phyloP scores from a whole-genome alignment of 208 protist genomes.

The Trichomonas tenax region DNA sequence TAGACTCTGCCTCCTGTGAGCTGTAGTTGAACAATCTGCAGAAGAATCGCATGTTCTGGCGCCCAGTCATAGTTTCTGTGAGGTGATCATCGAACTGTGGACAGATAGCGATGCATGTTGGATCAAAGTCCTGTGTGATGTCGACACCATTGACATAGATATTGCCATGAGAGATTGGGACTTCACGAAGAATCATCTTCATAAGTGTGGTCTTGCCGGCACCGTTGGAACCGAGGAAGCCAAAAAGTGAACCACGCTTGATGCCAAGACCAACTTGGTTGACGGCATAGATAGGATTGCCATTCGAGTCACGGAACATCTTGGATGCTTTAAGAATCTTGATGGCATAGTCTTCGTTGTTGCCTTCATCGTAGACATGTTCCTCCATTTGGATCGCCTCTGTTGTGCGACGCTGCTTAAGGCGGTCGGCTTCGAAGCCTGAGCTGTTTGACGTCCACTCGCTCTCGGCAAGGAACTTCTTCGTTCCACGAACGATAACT shows the following conservation, averaged over 20 bases:
- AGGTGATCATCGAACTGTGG: constrained; percentile 9
- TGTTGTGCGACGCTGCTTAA: too few species aligned
- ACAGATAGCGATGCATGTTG: neutral
- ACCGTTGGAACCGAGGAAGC: constrained; percentile 23
- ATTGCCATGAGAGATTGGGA: neutral
- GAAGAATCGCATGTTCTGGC: too few species aligned
- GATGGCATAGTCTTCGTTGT: neutral
- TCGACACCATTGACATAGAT: neutral
- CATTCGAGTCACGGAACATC: neutral
- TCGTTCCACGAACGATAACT: too few species aligned
- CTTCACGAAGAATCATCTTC: neutral
- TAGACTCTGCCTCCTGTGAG: too few species aligned
- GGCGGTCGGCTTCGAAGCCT: too few species aligned
- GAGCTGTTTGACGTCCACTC: too few species aligned
- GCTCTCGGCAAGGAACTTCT: too few species aligned
- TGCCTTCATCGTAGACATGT: too few species aligned
- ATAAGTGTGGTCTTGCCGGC: constrained; percentile 30
- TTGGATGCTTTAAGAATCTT: neutral
- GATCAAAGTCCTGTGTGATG: neutral
- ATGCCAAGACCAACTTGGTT: neutral
- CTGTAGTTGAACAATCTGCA: too few species aligned
- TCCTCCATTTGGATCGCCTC: too few species aligned
- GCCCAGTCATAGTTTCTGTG: too few species aligned
- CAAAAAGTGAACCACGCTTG: neutral
- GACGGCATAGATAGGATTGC: neutral